Evolutionary conservation across 495 filamentous ascomycete genomes (phyloP).

Genomic region (Trichoderma parareesei): DNA sequence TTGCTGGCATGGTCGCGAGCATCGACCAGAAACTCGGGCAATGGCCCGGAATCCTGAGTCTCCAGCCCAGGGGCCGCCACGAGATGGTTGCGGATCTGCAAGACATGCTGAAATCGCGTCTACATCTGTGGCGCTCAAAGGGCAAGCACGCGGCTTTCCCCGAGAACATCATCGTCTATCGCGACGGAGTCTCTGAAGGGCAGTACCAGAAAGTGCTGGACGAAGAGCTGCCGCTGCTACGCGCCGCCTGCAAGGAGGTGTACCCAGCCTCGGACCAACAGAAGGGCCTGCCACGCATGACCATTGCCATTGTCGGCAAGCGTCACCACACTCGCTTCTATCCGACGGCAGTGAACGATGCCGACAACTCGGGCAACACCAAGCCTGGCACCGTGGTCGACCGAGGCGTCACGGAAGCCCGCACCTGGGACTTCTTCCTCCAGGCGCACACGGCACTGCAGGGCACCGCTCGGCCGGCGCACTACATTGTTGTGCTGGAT

Average conservation of each 20-base stretch:
- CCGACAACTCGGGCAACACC: slow-evolving; percentile 51
- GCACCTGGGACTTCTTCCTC: slow-evolving; percentile 81
- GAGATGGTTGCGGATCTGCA: slow-evolving; percentile 56
- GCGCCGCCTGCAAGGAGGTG: slow-evolving; percentile 46
- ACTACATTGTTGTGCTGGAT: slow-evolving; percentile 71
- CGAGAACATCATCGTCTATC: slow-evolving; percentile 72
- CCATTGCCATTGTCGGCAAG: slow-evolving; percentile 68
- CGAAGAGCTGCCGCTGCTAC: slow-evolving; percentile 34
- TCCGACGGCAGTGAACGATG: slow-evolving; percentile 36
- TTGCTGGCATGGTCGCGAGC: slow-evolving; percentile 69
- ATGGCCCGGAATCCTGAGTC: slow-evolving; percentile 56
- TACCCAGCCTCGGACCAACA: slow-evolving; percentile 43
- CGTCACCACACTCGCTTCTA: slow-evolving; percentile 90
- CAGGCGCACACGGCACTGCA: slow-evolving; percentile 77
- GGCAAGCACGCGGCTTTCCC: slow-evolving; percentile 43
- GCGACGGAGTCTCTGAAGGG: slow-evolving; percentile 86
- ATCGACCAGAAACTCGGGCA: slow-evolving; percentile 53
- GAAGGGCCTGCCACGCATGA: slow-evolving; percentile 39
- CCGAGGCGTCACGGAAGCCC: slow-evolving; percentile 67
- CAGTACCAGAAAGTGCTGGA: slow-evolving; percentile 62
- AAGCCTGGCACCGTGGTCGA: slow-evolving; percentile 78
- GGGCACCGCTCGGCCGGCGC: slow-evolving; percentile 74
- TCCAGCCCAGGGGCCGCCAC: slow-evolving; percentile 40
- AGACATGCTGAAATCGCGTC: slow-evolving; percentile 48
- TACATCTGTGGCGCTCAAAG: slow-evolving; percentile 52